Conservation (phyloP, 2,329 filamentous ascomycete genomes). For the Ophiostoma montium region DNA sequence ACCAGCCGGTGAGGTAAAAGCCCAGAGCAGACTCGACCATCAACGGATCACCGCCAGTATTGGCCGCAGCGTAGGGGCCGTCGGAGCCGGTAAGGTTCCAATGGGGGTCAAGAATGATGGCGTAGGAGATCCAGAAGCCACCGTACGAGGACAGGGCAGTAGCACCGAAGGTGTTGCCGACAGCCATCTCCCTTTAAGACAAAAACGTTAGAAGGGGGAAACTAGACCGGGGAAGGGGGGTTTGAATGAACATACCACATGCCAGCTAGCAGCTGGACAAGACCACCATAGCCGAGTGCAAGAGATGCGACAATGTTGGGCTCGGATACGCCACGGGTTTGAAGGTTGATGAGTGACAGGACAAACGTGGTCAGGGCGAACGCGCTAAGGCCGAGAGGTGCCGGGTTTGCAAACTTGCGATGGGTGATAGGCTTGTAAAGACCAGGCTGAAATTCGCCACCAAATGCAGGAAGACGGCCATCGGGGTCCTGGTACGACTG, state of each 20-base stretch:
- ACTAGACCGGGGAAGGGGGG: too few relatives aligned
- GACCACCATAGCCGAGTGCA: conserved; percentile 62
- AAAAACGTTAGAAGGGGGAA: not conserved
- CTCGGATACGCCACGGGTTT: conserved; percentile 40
- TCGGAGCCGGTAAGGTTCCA: conserved; percentile 42
- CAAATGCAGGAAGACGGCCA: conserved; percentile 43
- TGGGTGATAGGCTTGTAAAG: conserved; percentile 47
- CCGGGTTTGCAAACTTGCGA: conserved; percentile 67
- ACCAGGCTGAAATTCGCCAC: conserved; percentile 61
- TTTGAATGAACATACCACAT: conserved; percentile 87
- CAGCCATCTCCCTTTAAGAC: conserved; percentile 60
- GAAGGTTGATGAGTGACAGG: conserved; percentile 59
- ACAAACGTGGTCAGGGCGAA: conserved; percentile 78
- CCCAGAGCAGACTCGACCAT: conserved; percentile 49
- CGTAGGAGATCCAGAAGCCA: conserved; percentile 71
- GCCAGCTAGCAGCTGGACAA: conserved; percentile 66
- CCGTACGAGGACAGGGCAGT: conserved; percentile 71
- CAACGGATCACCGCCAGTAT: conserved; percentile 21
- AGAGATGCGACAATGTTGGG: conserved; percentile 56
- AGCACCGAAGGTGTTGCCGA: conserved; percentile 78
- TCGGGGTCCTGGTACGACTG: conserved; percentile 21
- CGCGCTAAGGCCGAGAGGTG: conserved; percentile 60
- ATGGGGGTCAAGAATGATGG: conserved; percentile 53
- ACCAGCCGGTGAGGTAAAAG: conserved; percentile 68
- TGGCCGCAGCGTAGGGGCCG: conserved; percentile 27